These are phyloP conservation scores for Dimargaris verticillata DNA, from an alignment of 192 early-diverging fungal species.

Conservation along the genomic window DNA sequence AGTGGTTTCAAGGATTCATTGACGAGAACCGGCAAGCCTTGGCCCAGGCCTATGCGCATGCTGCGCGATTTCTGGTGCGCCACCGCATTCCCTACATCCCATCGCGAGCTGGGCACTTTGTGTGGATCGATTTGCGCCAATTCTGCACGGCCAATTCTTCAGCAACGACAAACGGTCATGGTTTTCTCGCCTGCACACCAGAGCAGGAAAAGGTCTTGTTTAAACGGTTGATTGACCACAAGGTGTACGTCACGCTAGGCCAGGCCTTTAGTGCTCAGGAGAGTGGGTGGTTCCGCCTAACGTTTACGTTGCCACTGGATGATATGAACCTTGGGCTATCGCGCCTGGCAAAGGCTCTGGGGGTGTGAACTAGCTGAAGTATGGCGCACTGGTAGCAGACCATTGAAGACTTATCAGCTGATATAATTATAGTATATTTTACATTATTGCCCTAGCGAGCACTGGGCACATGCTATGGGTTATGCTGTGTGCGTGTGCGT, in stretches of 20 bases:
- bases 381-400: too few relatives aligned
- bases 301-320: slow-evolving; percentile 31
- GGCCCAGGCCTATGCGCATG: slow-evolving; percentile 28
- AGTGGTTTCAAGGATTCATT: slow-evolving; percentile 41
- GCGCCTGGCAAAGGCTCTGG: slow-evolving; percentile 22
- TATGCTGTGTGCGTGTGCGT: too few relatives aligned
- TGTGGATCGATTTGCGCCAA: slow-evolving; percentile 42
- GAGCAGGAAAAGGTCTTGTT: slow-evolving; percentile 34
- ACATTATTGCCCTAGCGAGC: too few relatives aligned
- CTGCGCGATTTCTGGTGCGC: slow-evolving; percentile 23
- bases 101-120: slow-evolving; percentile 52
- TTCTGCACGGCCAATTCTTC: slow-evolving; percentile 12
- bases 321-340: slow-evolving; percentile 30
- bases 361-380: too few relatives aligned
- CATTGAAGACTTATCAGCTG: too few relatives aligned
- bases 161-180: background rate
- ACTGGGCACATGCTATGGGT: too few relatives aligned
- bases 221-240: slow-evolving; percentile 25
- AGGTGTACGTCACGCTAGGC: slow-evolving; percentile 51
- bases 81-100: slow-evolving; percentile 35
- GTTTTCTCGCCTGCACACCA: background rate
- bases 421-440: too few relatives aligned
- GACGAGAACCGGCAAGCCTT: slow-evolving; percentile 36
- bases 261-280: slow-evolving; percentile 41
- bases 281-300: slow-evolving; percentile 48